phyloP scores from a whole-genome alignment of 345 rosid genomes.

The Eucalyptus coolabah region DNA sequence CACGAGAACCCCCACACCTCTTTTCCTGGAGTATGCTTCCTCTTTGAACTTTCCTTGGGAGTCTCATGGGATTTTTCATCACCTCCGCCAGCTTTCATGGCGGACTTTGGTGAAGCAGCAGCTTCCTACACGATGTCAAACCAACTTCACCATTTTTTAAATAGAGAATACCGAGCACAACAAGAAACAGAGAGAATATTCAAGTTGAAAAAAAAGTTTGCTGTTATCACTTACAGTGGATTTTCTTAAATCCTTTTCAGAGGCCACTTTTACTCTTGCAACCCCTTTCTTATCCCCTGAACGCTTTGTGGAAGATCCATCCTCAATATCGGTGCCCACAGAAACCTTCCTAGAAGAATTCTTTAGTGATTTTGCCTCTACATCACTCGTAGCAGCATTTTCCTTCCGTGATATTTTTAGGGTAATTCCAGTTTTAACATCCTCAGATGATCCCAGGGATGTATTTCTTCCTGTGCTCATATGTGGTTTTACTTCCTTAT shows the following conservation, averaged over 20 bases:
- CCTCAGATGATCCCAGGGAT: not conserved
- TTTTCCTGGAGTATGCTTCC: conserved; percentile 50
- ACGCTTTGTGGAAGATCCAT: conserved; percentile 35
- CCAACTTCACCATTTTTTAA: not conserved
- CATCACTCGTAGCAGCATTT: not conserved
- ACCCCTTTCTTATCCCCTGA: conserved; percentile 39
- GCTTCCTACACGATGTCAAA: conserved; percentile 22
- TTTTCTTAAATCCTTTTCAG: conserved; percentile 28
- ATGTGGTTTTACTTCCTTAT: conserved; percentile 15
- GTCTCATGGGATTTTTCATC: conserved; percentile 36
- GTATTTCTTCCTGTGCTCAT: not conserved
- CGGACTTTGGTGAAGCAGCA: conserved; percentile 43
- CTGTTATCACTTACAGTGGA: conserved; percentile 35
- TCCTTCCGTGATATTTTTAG: not conserved
- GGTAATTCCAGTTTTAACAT: not conserved
- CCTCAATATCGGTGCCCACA: conserved; percentile 17
- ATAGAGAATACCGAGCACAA: not conserved
- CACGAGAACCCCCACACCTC: conserved; percentile 1
- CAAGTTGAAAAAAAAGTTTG: conserved; percentile 16
- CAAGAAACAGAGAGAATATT: not conserved
- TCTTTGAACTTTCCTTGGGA: conserved; percentile 45
- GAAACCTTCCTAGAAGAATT: conserved; percentile 38
- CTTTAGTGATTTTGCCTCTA: conserved; percentile 22
- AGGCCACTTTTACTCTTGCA: conserved; percentile 27
- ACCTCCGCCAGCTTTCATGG: conserved; percentile 29